Conservation (phyloP, 2,329 filamentous ascomycete species). For the Verticillium tricorpus region DNA sequence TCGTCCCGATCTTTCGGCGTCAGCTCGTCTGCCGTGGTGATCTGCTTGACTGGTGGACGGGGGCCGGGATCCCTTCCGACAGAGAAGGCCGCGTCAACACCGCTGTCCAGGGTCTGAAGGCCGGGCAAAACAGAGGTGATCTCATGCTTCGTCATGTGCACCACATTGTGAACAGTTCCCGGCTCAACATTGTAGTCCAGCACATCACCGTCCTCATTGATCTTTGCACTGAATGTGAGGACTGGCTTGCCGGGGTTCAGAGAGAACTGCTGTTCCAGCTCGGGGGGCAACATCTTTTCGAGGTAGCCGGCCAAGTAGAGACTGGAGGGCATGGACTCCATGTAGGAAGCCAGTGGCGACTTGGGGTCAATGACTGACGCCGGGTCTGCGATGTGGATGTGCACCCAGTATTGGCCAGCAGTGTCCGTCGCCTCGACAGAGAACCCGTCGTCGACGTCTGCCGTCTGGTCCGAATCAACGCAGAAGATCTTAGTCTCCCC, state of each 20-base stretch:
- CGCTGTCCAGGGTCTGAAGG: neutral
- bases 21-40: slow-evolving; percentile 39
- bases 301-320: slow-evolving; percentile 56
- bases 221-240: slow-evolving; percentile 58
- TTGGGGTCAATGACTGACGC: slow-evolving; percentile 62
- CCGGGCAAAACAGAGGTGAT: slow-evolving; percentile 10
- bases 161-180: slow-evolving; percentile 47
- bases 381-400: slow-evolving; percentile 75
- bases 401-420: slow-evolving; percentile 63
- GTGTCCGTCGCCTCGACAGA: slow-evolving; percentile 59
- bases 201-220: slow-evolving; percentile 48
- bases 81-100: slow-evolving; percentile 14
- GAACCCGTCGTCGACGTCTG: slow-evolving; percentile 75
- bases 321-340: slow-evolving; percentile 56
- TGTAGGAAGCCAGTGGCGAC: slow-evolving; percentile 54
- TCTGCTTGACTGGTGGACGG: slow-evolving; percentile 30
- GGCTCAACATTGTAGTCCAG: slow-evolving; percentile 51
- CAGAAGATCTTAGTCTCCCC: slow-evolving; percentile 60
- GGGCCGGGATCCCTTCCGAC: slow-evolving; percentile 25
- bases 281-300: slow-evolving; percentile 51
- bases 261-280: slow-evolving; percentile 44
- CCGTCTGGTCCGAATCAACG: slow-evolving; percentile 63
- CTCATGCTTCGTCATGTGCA: slow-evolving; percentile 42
- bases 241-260: slow-evolving; percentile 45
- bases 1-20: slow-evolving; percentile 37